A percentile compares a stretch with the other conserved stretches of the same genome.
Conservation (phyloP, 1,139 yeast genomes). For the Taphrina deformans region DNA sequence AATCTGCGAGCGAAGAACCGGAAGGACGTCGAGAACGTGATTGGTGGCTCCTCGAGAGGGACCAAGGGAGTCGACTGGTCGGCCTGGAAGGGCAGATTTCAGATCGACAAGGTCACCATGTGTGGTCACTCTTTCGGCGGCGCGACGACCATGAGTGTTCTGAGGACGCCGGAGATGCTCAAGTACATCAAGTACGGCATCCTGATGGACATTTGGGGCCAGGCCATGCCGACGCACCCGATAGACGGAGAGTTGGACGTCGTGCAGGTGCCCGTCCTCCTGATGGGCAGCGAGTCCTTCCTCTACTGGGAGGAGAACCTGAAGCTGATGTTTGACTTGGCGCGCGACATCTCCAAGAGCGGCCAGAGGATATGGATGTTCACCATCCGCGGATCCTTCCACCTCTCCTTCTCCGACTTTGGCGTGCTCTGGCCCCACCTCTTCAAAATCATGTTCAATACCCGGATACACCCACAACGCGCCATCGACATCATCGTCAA, state of each 20-base stretch:
- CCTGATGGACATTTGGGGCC: constrained; percentile 31
- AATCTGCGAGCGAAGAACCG: constrained; percentile 9
- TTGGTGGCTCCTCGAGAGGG: constrained; percentile 25
- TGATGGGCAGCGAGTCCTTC: constrained; percentile 23
- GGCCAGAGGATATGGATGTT: constrained; percentile 9
- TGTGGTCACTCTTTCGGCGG: constrained; percentile 32
- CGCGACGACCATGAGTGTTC: constrained; percentile 19
- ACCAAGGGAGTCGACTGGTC: constrained; percentile 29
- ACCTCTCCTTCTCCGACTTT: constrained; percentile 30
- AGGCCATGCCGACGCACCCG: constrained; percentile 24
- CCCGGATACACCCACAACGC: constrained; percentile 28
- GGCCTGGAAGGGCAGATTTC: constrained; percentile 14
- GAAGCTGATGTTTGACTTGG: constrained; percentile 25
- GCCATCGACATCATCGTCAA: constrained; percentile 30
- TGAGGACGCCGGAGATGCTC: constrained; percentile 18
- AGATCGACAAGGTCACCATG: constrained; percentile 4
- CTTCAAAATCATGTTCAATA: constrained; percentile 16
- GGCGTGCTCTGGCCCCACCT: constrained; percentile 30
- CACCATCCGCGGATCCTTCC: constrained; percentile 33
- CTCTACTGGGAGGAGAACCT: constrained; percentile 32
- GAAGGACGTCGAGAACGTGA: not conserved
- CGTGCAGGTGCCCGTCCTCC: constrained; percentile 16
- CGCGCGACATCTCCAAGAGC: not conserved
- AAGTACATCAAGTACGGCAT: constrained; percentile 28
- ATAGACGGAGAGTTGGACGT: constrained; percentile 9